Conservation (phyloP, 2,329 filamentous ascomycete genomes). For the Paraphaeosphaeria sporulosa region DNA sequence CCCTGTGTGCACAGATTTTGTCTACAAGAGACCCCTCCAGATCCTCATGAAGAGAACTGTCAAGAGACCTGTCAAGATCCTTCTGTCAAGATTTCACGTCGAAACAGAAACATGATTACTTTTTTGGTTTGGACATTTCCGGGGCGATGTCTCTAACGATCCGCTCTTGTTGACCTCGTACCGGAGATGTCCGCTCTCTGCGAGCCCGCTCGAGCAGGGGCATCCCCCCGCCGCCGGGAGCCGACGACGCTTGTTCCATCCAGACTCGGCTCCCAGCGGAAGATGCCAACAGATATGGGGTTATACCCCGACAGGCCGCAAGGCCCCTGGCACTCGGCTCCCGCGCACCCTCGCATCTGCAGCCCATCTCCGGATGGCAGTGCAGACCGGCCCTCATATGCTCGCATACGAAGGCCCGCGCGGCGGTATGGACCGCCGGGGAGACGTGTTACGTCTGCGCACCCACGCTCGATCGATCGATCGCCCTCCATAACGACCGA, state of each 20-base stretch:
- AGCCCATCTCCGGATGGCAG: background rate
- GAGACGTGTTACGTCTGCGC: slow-evolving; percentile 7
- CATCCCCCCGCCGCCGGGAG: slow-evolving; percentile 26
- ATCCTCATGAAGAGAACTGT: background rate
- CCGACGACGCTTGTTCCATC: slow-evolving; percentile 27
- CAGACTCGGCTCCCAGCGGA: slow-evolving; percentile 27
- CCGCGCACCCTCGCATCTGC: slow-evolving; percentile 23
- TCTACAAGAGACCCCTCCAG: background rate
- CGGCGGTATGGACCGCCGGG: slow-evolving; percentile 3
- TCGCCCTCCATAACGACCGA: background rate
- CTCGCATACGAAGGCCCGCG: background rate
- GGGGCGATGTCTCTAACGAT: background rate
- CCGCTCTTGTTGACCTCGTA: slow-evolving; percentile 11
- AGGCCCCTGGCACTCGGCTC: slow-evolving; percentile 36
- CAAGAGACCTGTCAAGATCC: background rate
- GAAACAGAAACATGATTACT: background rate
- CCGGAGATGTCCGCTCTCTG: background rate
- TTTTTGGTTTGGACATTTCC: background rate
- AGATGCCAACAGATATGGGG: slow-evolving; percentile 41
- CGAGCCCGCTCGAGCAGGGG: slow-evolving; percentile 32
- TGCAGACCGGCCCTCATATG: background rate
- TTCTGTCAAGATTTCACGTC: background rate
- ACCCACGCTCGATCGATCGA: background rate
- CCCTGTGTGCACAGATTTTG: background rate
- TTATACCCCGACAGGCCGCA: slow-evolving; percentile 33